Evolutionary conservation across 2,329 filamentous ascomycete species (phyloP), one percentile per base, ranked within the genome.

Genomic region (Talaromyces atroroseus): DNA sequence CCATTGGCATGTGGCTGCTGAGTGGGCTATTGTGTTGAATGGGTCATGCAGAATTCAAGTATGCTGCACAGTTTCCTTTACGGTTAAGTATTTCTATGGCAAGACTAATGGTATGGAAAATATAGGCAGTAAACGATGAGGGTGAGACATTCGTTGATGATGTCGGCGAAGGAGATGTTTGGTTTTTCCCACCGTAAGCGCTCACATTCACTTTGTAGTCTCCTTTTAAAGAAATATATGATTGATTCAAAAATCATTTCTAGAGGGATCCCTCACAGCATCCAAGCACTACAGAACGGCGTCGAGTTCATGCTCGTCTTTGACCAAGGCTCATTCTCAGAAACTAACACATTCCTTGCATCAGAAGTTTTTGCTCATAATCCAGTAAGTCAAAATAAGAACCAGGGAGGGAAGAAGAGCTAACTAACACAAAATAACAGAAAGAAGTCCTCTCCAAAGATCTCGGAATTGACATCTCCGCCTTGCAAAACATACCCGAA

Each of bases 101-200:
- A 24, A 46, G 18, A 29, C 44, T 44, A 24, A 44, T 24, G 14
- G 11, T 24, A 34, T 46, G 23, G 16, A 12, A 12, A 36, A n/a
- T 32, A 24, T 34, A 71, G 69, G 69, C 68, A 24, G 61, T 72
- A 2, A 68, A 72, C 11, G 67, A 70, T 38, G 85, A 92, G 59
- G 88, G 88, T 10, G 83, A 88, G 59, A 88, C 83, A 60, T 91
- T 90, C 68, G 82, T 91, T 59, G 88, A 90, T 61, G 88, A 92
- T 65, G 72, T 92, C 21, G 80, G 84, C 65, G 85, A 88, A 65
- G 89, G 89, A 4, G 89, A 92, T 64, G 71, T 92, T 6, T 92
- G 87, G 88, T 92, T 89, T 65, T 92, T 92, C 73, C 88, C 88
- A 21, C 83, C 84, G 70, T 72, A 26, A 56, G 65, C 59, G n/a